Evolutionary conservation across 2,329 filamentous ascomycete genomes (phyloP), one percentile per base, ranked within the genome.

Genomic region (Delphinella strobiligena): DNA sequence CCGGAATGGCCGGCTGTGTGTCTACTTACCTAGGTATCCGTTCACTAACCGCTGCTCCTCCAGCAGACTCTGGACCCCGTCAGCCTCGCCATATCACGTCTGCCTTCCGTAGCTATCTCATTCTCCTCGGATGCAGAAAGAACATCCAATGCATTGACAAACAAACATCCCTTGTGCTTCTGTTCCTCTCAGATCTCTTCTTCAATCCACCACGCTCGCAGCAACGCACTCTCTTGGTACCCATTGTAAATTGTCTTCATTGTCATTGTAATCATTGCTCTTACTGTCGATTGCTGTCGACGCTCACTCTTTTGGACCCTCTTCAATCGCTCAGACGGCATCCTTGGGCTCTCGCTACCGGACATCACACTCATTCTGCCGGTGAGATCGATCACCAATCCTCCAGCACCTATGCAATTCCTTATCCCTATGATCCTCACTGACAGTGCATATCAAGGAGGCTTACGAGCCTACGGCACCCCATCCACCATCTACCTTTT

Each of bases 381-480:
- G 22, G 22, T 27, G 12, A 27, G 22, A 7, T 27, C 22, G 22
- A n/a, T n/a, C n/a, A n/a, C n/a, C n/a, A n/a, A n/a, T n/a, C n/a
- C n/a, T n/a, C n/a, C n/a, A n/a, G n/a, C n/a, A n/a, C n/a, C n/a
- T n/a, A n/a, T n/a, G n/a, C n/a, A n/a, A n/a, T n/a, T n/a, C n/a
- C n/a, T n/a, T n/a, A n/a, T n/a, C n/a, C n/a, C n/a, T n/a, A n/a
- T n/a, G n/a, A 27, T 27, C 22, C 22, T 7, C 22, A 12, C 22
- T 27, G 22, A 27, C 12, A 27, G 22, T 12, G 7, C 22, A 12
- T 27, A 7, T 12, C 22, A 27, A 32, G 27, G 29, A 19, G 24
- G 34, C 39, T 37, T 34, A 19, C 29, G 34, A 41, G 38, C 33
- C 18, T 32, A 27, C 17, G 12, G 11, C 22, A 14, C 18, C 16